Evolutionary conservation across 2,329 filamentous ascomycete genomes (phyloP).

Genomic region (Aureobasidium sp.): DNA sequence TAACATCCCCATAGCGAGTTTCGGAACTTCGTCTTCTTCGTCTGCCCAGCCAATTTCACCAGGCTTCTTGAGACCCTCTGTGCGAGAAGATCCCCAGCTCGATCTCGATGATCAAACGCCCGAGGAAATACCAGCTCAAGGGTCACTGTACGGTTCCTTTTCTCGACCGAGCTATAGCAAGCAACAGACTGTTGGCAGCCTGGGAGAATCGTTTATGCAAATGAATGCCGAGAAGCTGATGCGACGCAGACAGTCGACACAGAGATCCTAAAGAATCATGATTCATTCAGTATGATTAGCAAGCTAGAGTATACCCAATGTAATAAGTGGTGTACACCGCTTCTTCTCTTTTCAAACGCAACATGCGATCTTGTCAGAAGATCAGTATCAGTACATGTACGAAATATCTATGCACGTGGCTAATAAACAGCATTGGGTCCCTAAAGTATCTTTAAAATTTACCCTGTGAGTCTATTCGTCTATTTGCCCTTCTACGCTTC

Average conservation of each 20-base stretch:
- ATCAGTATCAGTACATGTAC: neutral
- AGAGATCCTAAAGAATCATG: neutral
- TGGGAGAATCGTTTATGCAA: constrained; percentile 30
- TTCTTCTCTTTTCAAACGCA: neutral
- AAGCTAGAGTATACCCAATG: neutral
- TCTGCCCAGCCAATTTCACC: constrained; percentile 25
- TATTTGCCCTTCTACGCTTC: too few species aligned
- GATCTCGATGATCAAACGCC: constrained; percentile 18
- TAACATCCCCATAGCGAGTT: constrained; percentile 20
- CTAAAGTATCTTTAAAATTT: neutral
- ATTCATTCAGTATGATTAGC: neutral
- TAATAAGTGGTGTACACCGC: neutral
- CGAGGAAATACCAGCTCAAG: constrained; percentile 21
- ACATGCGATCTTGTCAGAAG: neutral
- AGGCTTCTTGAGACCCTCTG: constrained; percentile 28
- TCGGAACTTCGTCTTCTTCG: constrained; percentile 20
- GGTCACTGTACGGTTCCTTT: constrained; percentile 13
- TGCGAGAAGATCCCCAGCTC: constrained; percentile 24
- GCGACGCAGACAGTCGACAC: neutral
- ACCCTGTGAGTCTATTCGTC: neutral
- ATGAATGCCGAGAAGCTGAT: constrained; percentile 26
- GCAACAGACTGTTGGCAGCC: constrained; percentile 18
- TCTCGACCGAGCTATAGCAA: constrained; percentile 6
- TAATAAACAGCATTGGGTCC: neutral
- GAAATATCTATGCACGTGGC: neutral